A percentile compares a stretch with the other conserved stretches of the same genome.
These are phyloP conservation scores for Cercospora sp. DNA, from an alignment of 2,329 filamentous ascomycete species.

Conservation along the genomic window DNA sequence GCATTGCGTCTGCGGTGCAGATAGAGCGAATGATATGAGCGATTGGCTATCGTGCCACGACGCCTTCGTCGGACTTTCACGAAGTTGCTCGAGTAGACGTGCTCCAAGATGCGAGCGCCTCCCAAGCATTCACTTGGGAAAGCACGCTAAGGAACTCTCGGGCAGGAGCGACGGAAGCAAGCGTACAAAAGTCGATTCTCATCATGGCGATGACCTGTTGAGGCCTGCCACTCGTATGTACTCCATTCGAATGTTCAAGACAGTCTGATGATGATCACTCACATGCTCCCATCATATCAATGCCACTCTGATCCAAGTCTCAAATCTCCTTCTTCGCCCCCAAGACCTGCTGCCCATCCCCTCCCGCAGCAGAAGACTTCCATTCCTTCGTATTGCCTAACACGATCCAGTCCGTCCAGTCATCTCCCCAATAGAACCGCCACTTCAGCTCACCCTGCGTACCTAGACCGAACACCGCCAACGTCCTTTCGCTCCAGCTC, in stretches of 20 bases:
- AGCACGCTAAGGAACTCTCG: neutral
- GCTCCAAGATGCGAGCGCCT: neutral
- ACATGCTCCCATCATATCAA: neutral
- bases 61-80: neutral
- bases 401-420: neutral
- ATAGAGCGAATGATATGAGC: neutral
- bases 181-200: neutral
- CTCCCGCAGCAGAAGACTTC: neutral
- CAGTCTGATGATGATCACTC: neutral
- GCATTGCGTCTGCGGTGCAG: neutral
- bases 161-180: neutral
- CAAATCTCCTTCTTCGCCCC: conserved; percentile 2
- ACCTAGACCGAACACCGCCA: neutral
- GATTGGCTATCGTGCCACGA: neutral
- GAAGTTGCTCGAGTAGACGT: neutral
- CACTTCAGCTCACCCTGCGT: neutral
- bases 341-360: neutral
- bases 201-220: neutral
- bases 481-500: neutral
- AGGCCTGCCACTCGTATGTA: neutral
- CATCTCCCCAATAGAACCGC: neutral
- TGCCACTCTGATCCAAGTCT: neutral
- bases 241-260: neutral
- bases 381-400: neutral
- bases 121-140: neutral